Base-by-base conservation (phyloP, 176 grass and related monocot genomes). In the Urochloa ruziziensis region DNA sequence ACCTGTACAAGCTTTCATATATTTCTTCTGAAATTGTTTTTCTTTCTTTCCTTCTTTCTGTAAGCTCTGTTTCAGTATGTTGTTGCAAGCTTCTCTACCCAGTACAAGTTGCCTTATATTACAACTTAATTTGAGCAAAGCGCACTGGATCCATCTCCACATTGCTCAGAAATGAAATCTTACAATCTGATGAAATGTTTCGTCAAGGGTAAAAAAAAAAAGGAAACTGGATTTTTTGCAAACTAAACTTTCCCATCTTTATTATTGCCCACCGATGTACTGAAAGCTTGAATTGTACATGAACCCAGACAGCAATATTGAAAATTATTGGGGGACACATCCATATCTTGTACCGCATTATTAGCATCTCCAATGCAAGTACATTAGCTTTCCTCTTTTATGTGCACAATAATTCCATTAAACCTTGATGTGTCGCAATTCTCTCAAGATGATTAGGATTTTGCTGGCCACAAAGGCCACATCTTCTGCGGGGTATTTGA, bases 401-500 rank as follows among this genome's bases (percentile, higher is more conserved):
- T 69, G 16, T 54, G 30, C 35, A 34, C 19, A 49, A 67, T 59
- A 59, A 24, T 75, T 66, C 8, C 75, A 35, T 65, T 74, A 18
- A 48, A 49, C 74, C 39, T 78, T 72, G 36, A 75, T 90, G 49
- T 33, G 21, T 21, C 18, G 0, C 6, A 62, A 73, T 33, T 52
- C 14, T 78, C 6, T 35, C 80, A 85, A 79, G 80, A 51, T 90
- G 49, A 43, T 80, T 78, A 97, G 94, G 92, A 89, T 33, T 94
- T 92, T 82, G 87, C 73, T 48, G 94, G 88, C 59, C 88, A 85
- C 13, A 87, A 94, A 74, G 88, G 75, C 32, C 84, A 83, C 21
- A 83, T 94, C 70, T 94, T 97, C 78, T 92, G 89, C 12, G 92
- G 92, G 4, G 85, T 90, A 7, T 94, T 94, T 46, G 94, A 97